Evolutionary conservation across 1,284 basidiomycete genomes (phyloP), one percentile per base, ranked within the genome.

Genomic region (Ustilago tritici): DNA sequence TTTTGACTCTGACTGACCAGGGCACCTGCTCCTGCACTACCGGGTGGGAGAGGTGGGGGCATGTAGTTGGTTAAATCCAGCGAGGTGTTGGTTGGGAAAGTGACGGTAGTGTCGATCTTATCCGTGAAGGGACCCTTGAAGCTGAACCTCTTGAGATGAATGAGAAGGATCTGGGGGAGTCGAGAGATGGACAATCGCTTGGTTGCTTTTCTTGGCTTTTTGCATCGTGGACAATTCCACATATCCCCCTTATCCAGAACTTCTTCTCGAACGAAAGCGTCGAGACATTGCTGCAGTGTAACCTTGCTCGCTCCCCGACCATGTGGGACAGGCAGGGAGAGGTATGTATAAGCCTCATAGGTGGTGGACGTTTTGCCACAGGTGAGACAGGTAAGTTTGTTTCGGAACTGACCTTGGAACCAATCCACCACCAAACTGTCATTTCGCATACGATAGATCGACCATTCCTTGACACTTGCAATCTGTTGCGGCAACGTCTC

Each of bases 141-240:
- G 55, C 93, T 93, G 88, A 99, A 99, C 38, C 97, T 91, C 85
- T 99, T 99, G 49, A 99, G 89, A 84, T 98, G 95, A 79, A 99
- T 95, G 74, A 99, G 89, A 14, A 99, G 90, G 41, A 99, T 69
- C 0, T 95, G 95, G 0, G 97, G 97, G 12, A 99, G 89, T 15
- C 96, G 92, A 2, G 95, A 91, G 31, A 94, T 88, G 5, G 93
- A 93, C n/a, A 99, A 89, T 46, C 90, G 90, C 86, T 97, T 96
- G 19, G 91, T 91, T 4, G 95, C 94, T 70, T 91, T 91, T 56
- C 94, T 90, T 59, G 93, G 91, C 43, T 89, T 89, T 88, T 95
- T 98, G 89, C 96, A 99, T 65, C 91, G 90, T 0, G 96, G 95
- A 86, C 86, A 91, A 71, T 86, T 95, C 96, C 96, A 99, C 71